phyloP scores from a whole-genome alignment of 345 rosid species.

The Eucalyptus victrix region DNA sequence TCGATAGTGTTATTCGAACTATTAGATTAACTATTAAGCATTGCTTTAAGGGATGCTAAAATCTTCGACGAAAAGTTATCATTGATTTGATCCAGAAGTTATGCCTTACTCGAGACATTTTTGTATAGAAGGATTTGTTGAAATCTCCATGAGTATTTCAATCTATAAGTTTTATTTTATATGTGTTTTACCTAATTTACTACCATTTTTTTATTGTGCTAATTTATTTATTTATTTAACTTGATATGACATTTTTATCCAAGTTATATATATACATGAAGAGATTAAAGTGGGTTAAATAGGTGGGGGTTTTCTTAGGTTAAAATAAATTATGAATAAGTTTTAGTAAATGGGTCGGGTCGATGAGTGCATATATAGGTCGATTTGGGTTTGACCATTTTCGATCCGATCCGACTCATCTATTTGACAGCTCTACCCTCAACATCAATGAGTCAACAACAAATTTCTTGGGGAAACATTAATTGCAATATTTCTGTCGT shows the following conservation, averaged over 20 bases:
- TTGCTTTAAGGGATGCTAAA: neutral
- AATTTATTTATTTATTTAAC: too few species aligned
- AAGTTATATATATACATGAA: neutral
- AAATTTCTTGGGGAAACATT: neutral
- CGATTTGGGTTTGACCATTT: neutral
- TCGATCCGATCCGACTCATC: rapidly evolving
- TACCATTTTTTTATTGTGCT: neutral
- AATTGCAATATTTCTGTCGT: neutral
- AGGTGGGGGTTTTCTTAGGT: neutral
- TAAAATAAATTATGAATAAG: too few species aligned
- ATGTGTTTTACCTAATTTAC: neutral
- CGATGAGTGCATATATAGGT: too few species aligned
- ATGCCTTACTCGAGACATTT: neutral
- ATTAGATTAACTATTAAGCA: neutral
- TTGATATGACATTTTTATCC: neutral
- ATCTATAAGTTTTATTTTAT: too few species aligned
- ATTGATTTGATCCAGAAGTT: too few species aligned
- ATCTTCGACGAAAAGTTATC: neutral
- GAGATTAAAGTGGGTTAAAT: neutral
- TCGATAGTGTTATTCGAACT: neutral
- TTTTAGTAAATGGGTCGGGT: neutral
- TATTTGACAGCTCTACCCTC: neutral
- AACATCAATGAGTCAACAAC: neutral
- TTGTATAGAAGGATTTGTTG: neutral
- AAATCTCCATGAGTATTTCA: neutral